phyloP scores from a whole-genome alignment of 2,329 filamentous ascomycete species.

The Sarocladium strictum region DNA sequence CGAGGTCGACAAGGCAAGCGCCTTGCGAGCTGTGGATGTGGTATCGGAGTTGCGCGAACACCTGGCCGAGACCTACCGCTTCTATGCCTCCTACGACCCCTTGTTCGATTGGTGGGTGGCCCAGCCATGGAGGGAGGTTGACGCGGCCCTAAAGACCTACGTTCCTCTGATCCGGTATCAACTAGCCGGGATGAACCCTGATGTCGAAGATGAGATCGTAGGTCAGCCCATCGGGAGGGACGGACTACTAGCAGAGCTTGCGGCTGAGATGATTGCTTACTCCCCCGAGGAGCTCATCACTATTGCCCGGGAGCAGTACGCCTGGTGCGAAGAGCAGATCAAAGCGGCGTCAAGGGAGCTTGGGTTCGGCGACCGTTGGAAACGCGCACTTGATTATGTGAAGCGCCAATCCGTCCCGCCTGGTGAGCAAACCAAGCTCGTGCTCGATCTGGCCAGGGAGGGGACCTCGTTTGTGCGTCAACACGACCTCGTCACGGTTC shows the following conservation, averaged over 20 bases:
- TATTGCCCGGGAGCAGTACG: conserved; percentile 44
- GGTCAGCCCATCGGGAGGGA: conserved; percentile 50
- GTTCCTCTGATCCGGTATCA: conserved; percentile 30
- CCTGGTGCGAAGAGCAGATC: conserved; percentile 52
- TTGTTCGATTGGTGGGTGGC: conserved; percentile 51
- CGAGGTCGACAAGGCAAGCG: conserved; percentile 32
- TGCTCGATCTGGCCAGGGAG: conserved; percentile 44
- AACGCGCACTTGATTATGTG: conserved; percentile 47
- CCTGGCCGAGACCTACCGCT: conserved; percentile 40
- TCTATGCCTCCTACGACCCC: conserved; percentile 51
- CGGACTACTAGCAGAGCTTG: conserved; percentile 44
- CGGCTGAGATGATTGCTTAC: conserved; percentile 53
- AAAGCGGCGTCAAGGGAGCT: conserved; percentile 41
- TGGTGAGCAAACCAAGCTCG: conserved; percentile 45
- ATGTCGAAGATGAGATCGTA: conserved; percentile 43
- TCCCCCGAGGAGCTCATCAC: conserved; percentile 48
- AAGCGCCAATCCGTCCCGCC: conserved; percentile 49
- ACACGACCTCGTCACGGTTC: conserved; percentile 50
- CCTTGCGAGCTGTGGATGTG: conserved; percentile 39
- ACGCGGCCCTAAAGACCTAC: conserved; percentile 28
- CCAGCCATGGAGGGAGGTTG: conserved; percentile 35
- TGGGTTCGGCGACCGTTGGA: conserved; percentile 43
- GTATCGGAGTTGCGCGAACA: conserved; percentile 32
- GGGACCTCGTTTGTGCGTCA: conserved; percentile 46
- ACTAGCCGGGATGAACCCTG: conserved; percentile 37